Base-by-base conservation (phyloP, 176 grass and related monocot genomes). In the Cenchrus fungigraminus region DNA sequence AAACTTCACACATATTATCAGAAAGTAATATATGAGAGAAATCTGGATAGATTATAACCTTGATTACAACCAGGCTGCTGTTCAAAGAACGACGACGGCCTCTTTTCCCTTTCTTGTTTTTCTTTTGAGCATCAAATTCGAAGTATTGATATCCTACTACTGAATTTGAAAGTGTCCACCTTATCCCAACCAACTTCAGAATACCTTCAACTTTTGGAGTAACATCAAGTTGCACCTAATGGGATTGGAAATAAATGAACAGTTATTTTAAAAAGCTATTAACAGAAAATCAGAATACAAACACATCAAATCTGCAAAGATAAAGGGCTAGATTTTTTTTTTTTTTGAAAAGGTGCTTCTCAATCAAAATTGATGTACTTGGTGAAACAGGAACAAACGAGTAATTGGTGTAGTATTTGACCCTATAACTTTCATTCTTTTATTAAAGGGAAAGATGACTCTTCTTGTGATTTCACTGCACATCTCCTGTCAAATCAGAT, bases 221-320 rank as follows among this genome's bases (percentile, higher is more conserved):
- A 75, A 99, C 97, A 90, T 92, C 89, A 84, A 99, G 91, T 92
- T 99, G 92, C 80, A 96, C 76, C 97, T 99, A 78, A 71, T 80
- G 87, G 70, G 78, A 62, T 71, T 88, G 65, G 28, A 68, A 34
- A 68, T 40, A 16, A 63, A 84, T 61, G 15, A 79, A 43, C 43
- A 22, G 70, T 60, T 82, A 62, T 20, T 52, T 53, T 68, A 14
- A 64, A 57, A 72, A 37, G 65, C 20, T 49, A 50, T 40, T 52
- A 34, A 68, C 49, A 52, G 54, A 32, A 60, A 37, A 46, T 54
- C 3, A 65, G 5, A 54, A 69, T 20, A 80, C 8, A 84, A 84
- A 83, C 22, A 74, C 14, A 4, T 58, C 54, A 80, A 75, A 67
- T 80, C 8, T 71, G 49, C 6, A 51, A 80, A 79, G 61, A 79